Percentiles rank a stretch among this genome's conserved stretches.
Conservation (phyloP, 306 rosid genomes). For the Cicer cuneatum region DNA sequence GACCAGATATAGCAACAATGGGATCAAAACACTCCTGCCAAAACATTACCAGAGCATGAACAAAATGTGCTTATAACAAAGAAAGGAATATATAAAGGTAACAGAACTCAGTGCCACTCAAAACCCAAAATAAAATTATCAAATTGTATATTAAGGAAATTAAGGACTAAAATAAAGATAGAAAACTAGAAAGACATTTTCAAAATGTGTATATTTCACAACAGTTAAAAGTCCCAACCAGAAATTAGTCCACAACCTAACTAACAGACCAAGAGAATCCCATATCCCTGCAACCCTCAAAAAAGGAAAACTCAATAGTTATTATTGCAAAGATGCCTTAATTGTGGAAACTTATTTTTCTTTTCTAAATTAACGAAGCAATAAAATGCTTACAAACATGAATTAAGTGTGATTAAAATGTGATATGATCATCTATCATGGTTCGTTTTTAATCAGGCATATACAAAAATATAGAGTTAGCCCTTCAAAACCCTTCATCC, state of each 20-base stretch:
- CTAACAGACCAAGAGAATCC: constrained; percentile 23
- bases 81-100: neutral
- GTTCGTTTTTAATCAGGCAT: too few species aligned
- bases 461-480: too few species aligned
- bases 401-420: too few species aligned
- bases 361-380: too few species aligned
- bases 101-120: constrained; percentile 25
- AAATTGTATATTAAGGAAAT: neutral
- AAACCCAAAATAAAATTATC: neutral
- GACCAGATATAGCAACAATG: constrained; percentile 93
- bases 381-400: too few species aligned
- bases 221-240: neutral
- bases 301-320: neutral
- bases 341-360: neutral
- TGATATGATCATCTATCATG: too few species aligned
- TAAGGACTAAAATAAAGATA: neutral
- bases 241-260: neutral
- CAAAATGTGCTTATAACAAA: constrained; percentile 33
- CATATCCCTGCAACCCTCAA: neutral
- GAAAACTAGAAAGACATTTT: constrained; percentile 5
- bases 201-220: constrained; percentile 19
- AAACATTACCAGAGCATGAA: constrained; percentile 42
- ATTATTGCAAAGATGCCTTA: neutral
- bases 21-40: constrained; percentile 98
- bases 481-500: too few species aligned